Base-by-base conservation (phyloP, 371 early-diverging fungal genomes). In the Syncephalis fuscata region DNA sequence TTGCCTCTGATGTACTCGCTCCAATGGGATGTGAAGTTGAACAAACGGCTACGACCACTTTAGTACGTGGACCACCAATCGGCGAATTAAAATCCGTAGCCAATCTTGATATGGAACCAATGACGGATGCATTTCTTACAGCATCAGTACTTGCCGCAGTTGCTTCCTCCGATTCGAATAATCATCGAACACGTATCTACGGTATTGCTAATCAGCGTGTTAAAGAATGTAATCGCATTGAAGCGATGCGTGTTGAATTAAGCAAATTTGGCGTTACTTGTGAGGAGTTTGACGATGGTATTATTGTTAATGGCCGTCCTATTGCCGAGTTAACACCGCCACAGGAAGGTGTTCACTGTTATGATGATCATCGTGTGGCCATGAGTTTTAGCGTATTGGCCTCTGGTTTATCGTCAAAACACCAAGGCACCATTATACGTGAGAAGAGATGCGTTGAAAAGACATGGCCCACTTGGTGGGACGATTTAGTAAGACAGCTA, bases 391-490 rank as follows among this genome's bases (percentile, higher is more conserved):
- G 83, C 49, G 73, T 94, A 0, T 65, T 96, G 32, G 79, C 82
- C 4, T 79, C 77, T 17, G 82, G 77, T 21, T 73, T 88, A 15
- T 78, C 82, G n/a, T n/a, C n/a, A n/a, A n/a, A n/a, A n/a, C n/a
- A n/a, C n/a, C n/a, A n/a, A 9, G 66, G 80, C 17, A 73, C 85
- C 0, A 73, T 83, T 50, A 75, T 93, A 40, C 78, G 74, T 40
- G 93, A 94, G 58, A 88, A 89, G 63, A 80, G 86, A 55, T 96
- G 97, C 57, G 94, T 93, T 5, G 97, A 90, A 59, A 96, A 96
- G 74, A 95, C 97, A 0, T 94, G 92, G 92, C 97, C 97, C 9
- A 74, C 70, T 16, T 97, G 95, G 95, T 97, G 95, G 95, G 93
- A 92, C 53, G 82, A 79, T 32, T 68, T 97, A 7, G 82, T 82